Evolutionary conservation across 2,329 filamentous ascomycete genomes (phyloP).

Genomic region (Grosmannia huntii): DNA sequence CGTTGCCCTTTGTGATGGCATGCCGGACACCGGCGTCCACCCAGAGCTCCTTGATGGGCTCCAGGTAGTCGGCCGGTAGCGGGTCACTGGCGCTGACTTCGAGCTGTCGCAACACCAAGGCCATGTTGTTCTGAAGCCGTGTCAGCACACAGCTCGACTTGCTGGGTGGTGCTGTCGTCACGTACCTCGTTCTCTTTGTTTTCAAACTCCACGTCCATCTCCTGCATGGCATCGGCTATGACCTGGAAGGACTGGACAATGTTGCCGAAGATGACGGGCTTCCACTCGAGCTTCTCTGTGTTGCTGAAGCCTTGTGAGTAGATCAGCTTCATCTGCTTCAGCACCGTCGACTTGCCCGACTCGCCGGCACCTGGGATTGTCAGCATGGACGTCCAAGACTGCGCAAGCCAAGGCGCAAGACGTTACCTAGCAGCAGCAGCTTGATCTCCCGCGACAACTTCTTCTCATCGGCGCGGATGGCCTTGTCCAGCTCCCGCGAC

Average conservation of each 20-base stretch:
- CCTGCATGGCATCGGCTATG: slow-evolving; percentile 81
- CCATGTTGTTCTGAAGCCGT: slow-evolving; percentile 54
- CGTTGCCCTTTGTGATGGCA: slow-evolving; percentile 87
- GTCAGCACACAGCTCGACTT: not conserved
- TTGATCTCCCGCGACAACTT: slow-evolving; percentile 79
- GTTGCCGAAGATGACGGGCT: slow-evolving; percentile 92
- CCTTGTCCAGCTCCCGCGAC: slow-evolving; percentile 71
- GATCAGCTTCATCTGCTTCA: slow-evolving; percentile 99
- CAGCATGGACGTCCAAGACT: not conserved
- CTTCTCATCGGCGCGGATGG: slow-evolving; percentile 80
- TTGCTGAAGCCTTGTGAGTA: slow-evolving; percentile 86
- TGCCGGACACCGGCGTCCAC: slow-evolving; percentile 67
- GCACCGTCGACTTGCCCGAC: slow-evolving; percentile 88
- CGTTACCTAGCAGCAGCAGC: slow-evolving; percentile 76
- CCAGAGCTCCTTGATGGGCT: slow-evolving; percentile 79
- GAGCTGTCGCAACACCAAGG: slow-evolving; percentile 62
- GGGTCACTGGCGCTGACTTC: slow-evolving; percentile 75
- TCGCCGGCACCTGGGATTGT: slow-evolving; percentile 66
- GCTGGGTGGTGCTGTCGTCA: not conserved
- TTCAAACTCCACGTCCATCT: slow-evolving; percentile 69
- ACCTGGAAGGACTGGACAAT: slow-evolving; percentile 84
- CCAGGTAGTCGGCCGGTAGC: slow-evolving; percentile 64
- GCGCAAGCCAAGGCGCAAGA: too few relatives aligned
- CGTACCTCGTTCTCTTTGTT: slow-evolving; percentile 67
- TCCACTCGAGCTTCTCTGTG: slow-evolving; percentile 83